phyloP scores from a whole-genome alignment of 352 stramenopile species.

The Blastocystis sp. region DNA sequence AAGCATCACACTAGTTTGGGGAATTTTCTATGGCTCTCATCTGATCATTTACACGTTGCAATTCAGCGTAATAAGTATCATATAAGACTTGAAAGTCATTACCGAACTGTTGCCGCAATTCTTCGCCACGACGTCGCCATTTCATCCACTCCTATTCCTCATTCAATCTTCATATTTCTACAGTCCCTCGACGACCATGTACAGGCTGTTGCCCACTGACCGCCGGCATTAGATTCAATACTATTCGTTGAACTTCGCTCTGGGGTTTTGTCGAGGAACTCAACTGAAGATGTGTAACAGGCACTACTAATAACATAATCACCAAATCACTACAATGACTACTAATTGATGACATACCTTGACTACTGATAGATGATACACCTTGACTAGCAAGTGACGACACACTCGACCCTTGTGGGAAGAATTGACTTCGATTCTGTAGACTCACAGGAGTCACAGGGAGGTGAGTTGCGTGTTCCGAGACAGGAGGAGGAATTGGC shows the following conservation, averaged over 20 bases:
- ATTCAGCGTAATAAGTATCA: conserved; percentile 19
- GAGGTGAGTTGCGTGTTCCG: not conserved
- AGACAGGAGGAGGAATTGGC: not conserved
- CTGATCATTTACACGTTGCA: not conserved
- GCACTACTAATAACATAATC: conserved; percentile 43
- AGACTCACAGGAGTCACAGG: not conserved
- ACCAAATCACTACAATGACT: not conserved
- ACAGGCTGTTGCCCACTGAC: not conserved
- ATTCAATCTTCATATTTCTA: not conserved
- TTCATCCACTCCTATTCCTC: conserved; percentile 57
- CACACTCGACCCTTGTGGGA: not conserved
- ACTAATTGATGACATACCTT: not conserved
- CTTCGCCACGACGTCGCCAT: not conserved
- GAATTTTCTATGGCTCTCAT: conserved; percentile 31
- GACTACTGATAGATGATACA: not conserved
- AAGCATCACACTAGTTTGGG: not conserved
- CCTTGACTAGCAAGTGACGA: not conserved
- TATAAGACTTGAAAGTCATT: conserved; percentile 18
- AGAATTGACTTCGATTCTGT: conserved; percentile 15
- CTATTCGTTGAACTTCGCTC: conserved; percentile 4
- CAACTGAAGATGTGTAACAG: conserved; percentile 4
- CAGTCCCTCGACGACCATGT: not conserved
- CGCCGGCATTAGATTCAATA: not conserved
- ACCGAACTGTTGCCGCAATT: conserved; percentile 34
- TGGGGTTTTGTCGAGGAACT: not conserved